Evolutionary conservation across 768 basidiomycete genomes (phyloP).

Genomic region (Auricularia heimuer): DNA sequence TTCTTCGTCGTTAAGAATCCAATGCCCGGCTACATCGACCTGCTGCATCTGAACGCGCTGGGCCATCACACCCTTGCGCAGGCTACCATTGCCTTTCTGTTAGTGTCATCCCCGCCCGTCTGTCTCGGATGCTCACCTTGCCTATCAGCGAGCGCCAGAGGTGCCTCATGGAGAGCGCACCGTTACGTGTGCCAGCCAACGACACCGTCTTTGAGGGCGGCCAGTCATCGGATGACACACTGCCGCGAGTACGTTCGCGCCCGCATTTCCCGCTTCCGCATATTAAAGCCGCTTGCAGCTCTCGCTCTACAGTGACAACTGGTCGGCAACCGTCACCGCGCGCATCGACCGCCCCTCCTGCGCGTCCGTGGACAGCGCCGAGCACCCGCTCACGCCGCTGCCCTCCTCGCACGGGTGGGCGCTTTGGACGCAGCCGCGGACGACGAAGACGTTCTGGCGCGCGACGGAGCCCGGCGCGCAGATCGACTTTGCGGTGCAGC

Average conservation of each 20-base stretch:
- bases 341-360: conserved; percentile 1
- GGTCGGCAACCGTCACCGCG: not conserved
- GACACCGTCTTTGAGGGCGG: not conserved
- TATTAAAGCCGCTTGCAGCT: not conserved
- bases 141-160: not conserved
- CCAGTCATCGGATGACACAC: not conserved
- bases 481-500: not conserved
- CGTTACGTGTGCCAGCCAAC: not conserved
- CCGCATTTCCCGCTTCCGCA: not conserved
- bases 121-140: not conserved
- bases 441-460: conserved; percentile 2
- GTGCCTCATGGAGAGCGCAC: not conserved
- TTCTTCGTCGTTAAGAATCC: conserved; percentile 1
- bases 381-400: not conserved
- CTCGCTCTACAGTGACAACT: not conserved
- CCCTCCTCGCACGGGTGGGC: conserved; percentile 2
- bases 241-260: not conserved
- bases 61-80: not conserved
- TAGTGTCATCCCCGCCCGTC: not conserved
- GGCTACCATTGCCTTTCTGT: not conserved
- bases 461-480: conserved; percentile 3
- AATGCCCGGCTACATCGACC: not conserved
- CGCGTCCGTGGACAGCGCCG: conserved; percentile 1
- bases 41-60: not conserved
- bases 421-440: conserved; percentile 2